These are phyloP conservation scores for Niveomyces coronatus DNA, from an alignment of 2,329 filamentous ascomycete genomes.

Conservation along the genomic window DNA sequence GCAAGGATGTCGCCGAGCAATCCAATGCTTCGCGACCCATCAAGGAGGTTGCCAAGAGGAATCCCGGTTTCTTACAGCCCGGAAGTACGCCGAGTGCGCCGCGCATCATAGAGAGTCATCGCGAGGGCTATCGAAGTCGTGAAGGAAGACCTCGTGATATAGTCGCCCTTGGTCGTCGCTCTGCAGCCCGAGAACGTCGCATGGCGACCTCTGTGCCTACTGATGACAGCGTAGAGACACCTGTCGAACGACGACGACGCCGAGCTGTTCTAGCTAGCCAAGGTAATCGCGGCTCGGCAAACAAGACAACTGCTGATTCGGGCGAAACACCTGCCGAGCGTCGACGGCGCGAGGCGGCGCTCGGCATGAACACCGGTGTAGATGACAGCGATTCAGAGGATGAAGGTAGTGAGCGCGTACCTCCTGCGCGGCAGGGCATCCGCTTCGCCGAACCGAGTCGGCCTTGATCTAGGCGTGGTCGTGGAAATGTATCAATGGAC, in stretches of 20 bases:
- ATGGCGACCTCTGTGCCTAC: too few species aligned
- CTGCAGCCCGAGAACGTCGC: conserved; percentile 12
- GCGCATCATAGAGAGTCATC: conserved; percentile 7
- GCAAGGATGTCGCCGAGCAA: conserved; percentile 41
- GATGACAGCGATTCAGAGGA: conserved; percentile 43
- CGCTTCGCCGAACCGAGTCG: conserved; percentile 44
- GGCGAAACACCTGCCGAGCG: conserved; percentile 66
- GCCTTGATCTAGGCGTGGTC: too few species aligned
- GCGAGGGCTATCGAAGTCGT: not conserved
- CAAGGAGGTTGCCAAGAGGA: conserved; percentile 36
- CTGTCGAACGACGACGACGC: conserved; percentile 57
- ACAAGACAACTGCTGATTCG: conserved; percentile 25
- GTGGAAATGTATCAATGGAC: too few species aligned
- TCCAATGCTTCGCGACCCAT: conserved; percentile 37
- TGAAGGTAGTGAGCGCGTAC: conserved; percentile 44
- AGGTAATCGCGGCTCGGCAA: not conserved
- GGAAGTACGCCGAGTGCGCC: conserved; percentile 1
- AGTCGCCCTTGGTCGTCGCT: conserved; percentile 7
- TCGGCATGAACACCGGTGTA: conserved; percentile 44
- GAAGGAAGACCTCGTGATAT: not conserved
- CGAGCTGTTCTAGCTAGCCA: conserved; percentile 36
- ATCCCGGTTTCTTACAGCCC: not conserved
- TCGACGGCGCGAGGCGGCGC: conserved; percentile 60
- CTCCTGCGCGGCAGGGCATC: conserved; percentile 44
- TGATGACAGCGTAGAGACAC: conserved; percentile 48